Conservation (phyloP, 495 filamentous ascomycete genomes). For the Talaromyces adpressus region DNA sequence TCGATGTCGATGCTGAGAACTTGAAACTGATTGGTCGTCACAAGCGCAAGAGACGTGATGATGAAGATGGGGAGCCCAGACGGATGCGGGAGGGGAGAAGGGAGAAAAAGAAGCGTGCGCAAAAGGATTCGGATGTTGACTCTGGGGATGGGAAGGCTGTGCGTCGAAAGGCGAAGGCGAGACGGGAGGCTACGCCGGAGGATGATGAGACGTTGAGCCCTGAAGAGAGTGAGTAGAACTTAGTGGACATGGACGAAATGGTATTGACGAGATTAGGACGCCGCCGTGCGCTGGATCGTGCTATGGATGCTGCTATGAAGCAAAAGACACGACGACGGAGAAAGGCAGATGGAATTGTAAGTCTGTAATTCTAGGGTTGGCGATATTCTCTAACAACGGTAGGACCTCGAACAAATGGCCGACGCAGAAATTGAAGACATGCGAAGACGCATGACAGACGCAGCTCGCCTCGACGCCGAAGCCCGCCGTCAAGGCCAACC, state of each 20-base stretch:
- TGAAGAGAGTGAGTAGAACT: conserved; percentile 39
- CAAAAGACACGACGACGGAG: conserved; percentile 67
- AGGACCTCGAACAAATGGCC: conserved; percentile 84
- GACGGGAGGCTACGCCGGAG: conserved; percentile 45
- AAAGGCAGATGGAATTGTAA: conserved; percentile 83
- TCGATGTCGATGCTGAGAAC: conserved; percentile 84
- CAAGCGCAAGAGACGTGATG: conserved; percentile 74
- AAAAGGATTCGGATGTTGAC: conserved; percentile 43
- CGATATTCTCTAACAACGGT: conserved; percentile 15
- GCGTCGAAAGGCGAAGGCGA: conserved; percentile 46
- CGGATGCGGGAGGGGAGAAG: conserved; percentile 70
- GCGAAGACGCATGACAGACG: conserved; percentile 85
- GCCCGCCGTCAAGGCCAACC: conserved; percentile 70
- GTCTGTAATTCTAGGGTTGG: conserved; percentile 20
- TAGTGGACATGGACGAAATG: not conserved
- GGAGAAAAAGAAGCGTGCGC: conserved; percentile 67
- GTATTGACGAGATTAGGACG: conserved; percentile 40
- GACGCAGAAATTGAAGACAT: conserved; percentile 86
- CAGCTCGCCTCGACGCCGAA: conserved; percentile 76
- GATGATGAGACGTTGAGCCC: conserved; percentile 58
- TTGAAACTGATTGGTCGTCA: conserved; percentile 65
- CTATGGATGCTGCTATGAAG: conserved; percentile 81
- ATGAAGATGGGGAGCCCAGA: conserved; percentile 47
- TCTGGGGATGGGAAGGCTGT: conserved; percentile 49
- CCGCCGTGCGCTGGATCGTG: conserved; percentile 69